Conservation (phyloP, 1,139 yeast species). For the Pichia sp. region DNA sequence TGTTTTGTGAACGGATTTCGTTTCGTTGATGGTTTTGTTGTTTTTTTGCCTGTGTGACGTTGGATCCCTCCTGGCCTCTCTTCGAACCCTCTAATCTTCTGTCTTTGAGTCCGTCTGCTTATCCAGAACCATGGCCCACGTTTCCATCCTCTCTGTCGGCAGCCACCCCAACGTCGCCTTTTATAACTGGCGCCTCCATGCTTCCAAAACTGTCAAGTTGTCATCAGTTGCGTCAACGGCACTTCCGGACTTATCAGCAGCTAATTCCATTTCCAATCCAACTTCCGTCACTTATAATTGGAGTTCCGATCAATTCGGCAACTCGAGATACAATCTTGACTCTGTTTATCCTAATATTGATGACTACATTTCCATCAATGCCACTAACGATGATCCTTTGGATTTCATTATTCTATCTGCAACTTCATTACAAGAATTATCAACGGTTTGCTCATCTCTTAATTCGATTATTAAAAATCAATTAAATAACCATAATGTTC, state of each 20-base stretch:
- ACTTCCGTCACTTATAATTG: constrained; percentile 22
- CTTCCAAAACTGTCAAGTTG: constrained; percentile 35
- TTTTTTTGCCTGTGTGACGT: background rate
- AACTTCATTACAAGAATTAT: constrained; percentile 41
- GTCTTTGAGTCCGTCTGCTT: background rate
- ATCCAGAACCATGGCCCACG: constrained; percentile 12
- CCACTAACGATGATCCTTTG: background rate
- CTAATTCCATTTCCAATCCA: constrained; percentile 3
- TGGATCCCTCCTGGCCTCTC: background rate
- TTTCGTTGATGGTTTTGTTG: background rate
- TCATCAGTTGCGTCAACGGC: constrained; percentile 30
- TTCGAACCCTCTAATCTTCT: background rate
- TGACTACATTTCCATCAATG: constrained; percentile 3
- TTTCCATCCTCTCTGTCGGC: constrained; percentile 33
- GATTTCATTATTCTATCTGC: constrained; percentile 38
- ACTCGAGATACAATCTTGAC: constrained; percentile 24
- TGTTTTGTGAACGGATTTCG: background rate
- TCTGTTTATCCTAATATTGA: constrained; percentile 12
- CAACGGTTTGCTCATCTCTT: constrained; percentile 34
- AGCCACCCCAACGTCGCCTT: constrained; percentile 44
- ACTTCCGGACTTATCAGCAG: constrained; percentile 3
- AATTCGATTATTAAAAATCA: constrained; percentile 30
- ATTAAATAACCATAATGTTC: constrained; percentile 21
- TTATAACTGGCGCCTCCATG: constrained; percentile 44
- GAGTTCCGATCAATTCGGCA: constrained; percentile 28